phyloP scores from a whole-genome alignment of 306 rosid genomes.

The Abrus precatorius region DNA sequence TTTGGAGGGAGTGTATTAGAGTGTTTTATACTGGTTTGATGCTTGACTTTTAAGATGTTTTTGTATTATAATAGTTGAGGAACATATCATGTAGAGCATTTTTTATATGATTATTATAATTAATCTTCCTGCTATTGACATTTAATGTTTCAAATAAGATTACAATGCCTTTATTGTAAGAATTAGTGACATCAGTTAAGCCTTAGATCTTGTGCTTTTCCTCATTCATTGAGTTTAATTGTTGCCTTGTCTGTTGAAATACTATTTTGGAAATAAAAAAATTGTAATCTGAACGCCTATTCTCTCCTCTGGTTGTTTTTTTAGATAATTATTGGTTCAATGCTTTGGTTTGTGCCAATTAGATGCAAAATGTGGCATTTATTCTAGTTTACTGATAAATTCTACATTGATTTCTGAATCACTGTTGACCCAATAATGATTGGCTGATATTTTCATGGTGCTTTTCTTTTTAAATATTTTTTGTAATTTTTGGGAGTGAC shows the following conservation, averaged over 20 bases:
- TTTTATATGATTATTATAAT: conserved; percentile 15
- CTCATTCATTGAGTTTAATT: background rate
- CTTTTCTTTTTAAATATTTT: background rate
- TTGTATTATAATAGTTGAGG: no score
- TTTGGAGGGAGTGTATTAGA: conserved; percentile 25
- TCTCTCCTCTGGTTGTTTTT: background rate
- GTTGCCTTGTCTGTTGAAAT: background rate
- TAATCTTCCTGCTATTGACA: conserved; percentile 14
- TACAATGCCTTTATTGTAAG: background rate
- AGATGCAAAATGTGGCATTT: conserved; percentile 1
- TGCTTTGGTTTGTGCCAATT: background rate
- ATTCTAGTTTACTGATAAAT: conserved; percentile 7
- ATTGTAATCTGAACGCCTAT: background rate
- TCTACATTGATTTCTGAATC: background rate
- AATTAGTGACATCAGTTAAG: background rate
- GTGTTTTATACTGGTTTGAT: no score
- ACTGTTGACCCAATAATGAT: conserved; percentile 13
- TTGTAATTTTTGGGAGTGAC: background rate
- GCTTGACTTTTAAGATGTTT: no score
- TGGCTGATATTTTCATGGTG: conserved; percentile 5
- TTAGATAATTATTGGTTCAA: background rate
- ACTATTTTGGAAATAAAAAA: background rate
- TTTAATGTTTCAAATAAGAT: background rate
- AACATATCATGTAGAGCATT: background rate
- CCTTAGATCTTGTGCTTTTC: conserved; percentile 13